Evolutionary conservation across 202 grass and related monocot genomes (phyloP), one percentile per base, ranked within the genome.

Genomic region (Zizania palustris): DNA sequence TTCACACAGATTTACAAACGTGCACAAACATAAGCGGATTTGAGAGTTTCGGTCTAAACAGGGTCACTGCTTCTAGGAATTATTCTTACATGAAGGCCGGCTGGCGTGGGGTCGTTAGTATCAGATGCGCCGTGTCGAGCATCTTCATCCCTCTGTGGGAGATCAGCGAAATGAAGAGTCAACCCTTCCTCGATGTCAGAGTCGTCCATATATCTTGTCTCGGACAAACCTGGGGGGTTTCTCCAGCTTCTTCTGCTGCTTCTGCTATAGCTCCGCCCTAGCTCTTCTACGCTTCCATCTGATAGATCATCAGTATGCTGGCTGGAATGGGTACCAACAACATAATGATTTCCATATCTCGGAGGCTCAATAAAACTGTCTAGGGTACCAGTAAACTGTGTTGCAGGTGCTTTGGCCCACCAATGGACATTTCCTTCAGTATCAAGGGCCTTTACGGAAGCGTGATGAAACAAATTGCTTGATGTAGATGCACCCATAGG

Each of bases 11-110:
- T 68, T 82, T 77, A 77, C 73, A 59, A 67, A 72, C 19, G 7
- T 38, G 33, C 73, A 77, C 61, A 56, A 41, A 37, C 60, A 80
- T 60, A 15, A 54, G 35, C 77, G 65, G 72, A 35, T 71, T 59
- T 63, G 53, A 34, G n/a, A 71, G 51, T 67, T 66, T 9, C 42
- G 74, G 74, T 38, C 80, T 92, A 95, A 53, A 98, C 77, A n/a
- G 91, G 95, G 85, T 95, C 91, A 77, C 85, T 98, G 80, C 95
- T 98, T 77, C 95, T 90, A 22, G 95, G 95, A 72, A 98, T 90
- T 83, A 98, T 98, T 80, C 91, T 83, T 69, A 98, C 91, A 67
- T 71, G 83, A 64, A 95, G 84, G 63, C 80, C 80, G 35, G 68
- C 71, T 36, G 41, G 78, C 9, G 22, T 58, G 33, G 67, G 7